A percentile compares a stretch with the other conserved stretches of the same genome.
These are phyloP conservation scores for Zasmidium angulare DNA, from an alignment of 2,329 filamentous ascomycete species.

Conservation along the genomic window DNA sequence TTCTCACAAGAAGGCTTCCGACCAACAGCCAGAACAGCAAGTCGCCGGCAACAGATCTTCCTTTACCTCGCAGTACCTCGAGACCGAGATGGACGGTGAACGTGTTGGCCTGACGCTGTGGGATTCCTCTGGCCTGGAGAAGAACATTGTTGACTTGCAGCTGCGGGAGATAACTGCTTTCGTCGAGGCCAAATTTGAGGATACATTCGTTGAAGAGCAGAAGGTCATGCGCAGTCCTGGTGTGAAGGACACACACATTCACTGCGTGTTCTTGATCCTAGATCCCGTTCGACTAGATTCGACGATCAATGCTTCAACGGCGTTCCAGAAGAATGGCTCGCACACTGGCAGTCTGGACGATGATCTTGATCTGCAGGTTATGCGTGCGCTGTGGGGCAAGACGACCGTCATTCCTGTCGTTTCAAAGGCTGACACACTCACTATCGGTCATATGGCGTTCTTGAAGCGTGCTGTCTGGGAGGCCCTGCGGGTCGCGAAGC, in stretches of 20 bases:
- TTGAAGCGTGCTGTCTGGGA: slow-evolving; percentile 90
- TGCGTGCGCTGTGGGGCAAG: slow-evolving; percentile 85
- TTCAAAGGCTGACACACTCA: slow-evolving; percentile 94
- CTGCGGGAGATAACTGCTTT: slow-evolving; percentile 88
- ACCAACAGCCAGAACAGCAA: slow-evolving; percentile 22
- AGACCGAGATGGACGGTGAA: slow-evolving; percentile 91
- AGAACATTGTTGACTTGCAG: slow-evolving; percentile 91
- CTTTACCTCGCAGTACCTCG: slow-evolving; percentile 85
- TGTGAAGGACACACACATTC: slow-evolving; percentile 93
- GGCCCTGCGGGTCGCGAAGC: slow-evolving; percentile 77
- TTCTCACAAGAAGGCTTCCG: slow-evolving; percentile 65
- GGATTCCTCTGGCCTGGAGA: slow-evolving; percentile 95
- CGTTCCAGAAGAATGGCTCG: slow-evolving; percentile 17
- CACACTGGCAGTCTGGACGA: slow-evolving; percentile 61
- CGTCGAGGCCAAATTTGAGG: slow-evolving; percentile 96
- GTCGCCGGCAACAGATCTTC: slow-evolving; percentile 37
- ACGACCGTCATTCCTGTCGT: slow-evolving; percentile 95
- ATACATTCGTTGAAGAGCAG: slow-evolving; percentile 96
- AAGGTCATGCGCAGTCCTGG: slow-evolving; percentile 93
- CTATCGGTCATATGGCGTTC: slow-evolving; percentile 88
- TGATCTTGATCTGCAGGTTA: slow-evolving; percentile 83
- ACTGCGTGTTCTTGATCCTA: slow-evolving; percentile 88
- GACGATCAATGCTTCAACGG: slow-evolving; percentile 48
- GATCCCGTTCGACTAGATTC: slow-evolving; percentile 81
- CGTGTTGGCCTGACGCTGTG: slow-evolving; percentile 89